Percentiles rank a stretch among this genome's conserved stretches.
Evolutionary conservation across 805 yeast genomes (phyloP).

Genomic region (Lachancea thermotolerans): DNA sequence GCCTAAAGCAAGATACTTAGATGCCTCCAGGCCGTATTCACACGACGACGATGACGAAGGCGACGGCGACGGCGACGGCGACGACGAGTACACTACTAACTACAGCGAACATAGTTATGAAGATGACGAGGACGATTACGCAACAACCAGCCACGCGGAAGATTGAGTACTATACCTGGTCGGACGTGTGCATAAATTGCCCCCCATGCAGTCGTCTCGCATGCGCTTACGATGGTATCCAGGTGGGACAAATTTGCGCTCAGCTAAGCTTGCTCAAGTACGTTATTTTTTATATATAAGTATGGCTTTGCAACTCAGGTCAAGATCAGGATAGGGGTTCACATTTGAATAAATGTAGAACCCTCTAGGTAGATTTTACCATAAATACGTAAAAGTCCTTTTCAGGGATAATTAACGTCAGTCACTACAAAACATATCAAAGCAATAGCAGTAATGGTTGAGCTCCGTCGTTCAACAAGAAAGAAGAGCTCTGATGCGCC

Average conservation of each 20-base stretch:
- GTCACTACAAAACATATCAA: neutral
- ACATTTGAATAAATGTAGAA: too few relatives aligned
- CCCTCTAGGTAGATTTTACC: neutral
- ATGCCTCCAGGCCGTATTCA: slow-evolving; percentile 12
- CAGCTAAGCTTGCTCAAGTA: neutral
- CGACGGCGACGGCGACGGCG: slow-evolving; percentile 8
- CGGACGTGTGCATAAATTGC: too few relatives aligned
- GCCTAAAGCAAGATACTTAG: slow-evolving; percentile 14
- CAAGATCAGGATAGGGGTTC: neutral
- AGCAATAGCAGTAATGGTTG: slow-evolving; percentile 11
- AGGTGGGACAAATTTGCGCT: slow-evolving; percentile 2
- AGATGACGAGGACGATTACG: slow-evolving; percentile 17
- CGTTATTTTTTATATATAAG: slow-evolving; percentile 1
- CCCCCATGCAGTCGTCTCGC: too few relatives aligned
- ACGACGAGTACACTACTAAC: slow-evolving; percentile 13
- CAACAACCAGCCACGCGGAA: slow-evolving; percentile 14
- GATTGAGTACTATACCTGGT: slow-evolving; percentile 3
- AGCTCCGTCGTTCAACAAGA: slow-evolving; percentile 30
- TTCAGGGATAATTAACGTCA: too few relatives aligned
- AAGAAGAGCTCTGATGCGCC: slow-evolving; percentile 11
- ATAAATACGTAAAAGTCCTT: too few relatives aligned
- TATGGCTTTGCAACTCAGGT: too few relatives aligned
- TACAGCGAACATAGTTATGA: slow-evolving; percentile 19
- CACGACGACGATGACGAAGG: slow-evolving; percentile 9
- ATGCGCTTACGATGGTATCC: too few relatives aligned